Base-by-base conservation (phyloP, 352 stramenopile genomes). In the Lagenidium sp. region DNA sequence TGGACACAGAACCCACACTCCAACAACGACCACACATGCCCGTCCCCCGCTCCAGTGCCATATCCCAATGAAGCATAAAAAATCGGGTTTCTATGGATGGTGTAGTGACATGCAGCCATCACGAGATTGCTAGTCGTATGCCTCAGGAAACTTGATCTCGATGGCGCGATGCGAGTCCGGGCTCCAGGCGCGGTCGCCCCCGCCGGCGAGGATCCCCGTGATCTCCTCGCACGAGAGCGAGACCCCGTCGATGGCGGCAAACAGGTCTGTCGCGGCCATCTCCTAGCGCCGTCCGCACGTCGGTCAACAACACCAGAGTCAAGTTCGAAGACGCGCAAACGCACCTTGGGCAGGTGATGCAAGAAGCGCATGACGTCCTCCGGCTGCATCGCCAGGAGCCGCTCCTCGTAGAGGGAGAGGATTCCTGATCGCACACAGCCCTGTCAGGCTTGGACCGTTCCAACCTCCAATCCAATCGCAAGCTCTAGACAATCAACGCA, bases 281-380 rank as follows among this genome's bases (percentile, higher is more conserved):
- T 40, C 71, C 61, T 84, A 28, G 6, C 4, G 36, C n/a, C 28
- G 28, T 32, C 28, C 28, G 15, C 28, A 32, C 15, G 28, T 32
- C 1, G 40, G 20, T 4, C 5, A n/a, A 7, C 1, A 32, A 13
- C 4, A 38, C 18, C 5, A 37, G 25, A 16, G 11, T 25, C 21
- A 29, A 37, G 4, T 12, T 13, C 25, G 24, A 15, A 19, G 1
- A 44, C 23, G 15, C 39, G 4, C 16, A 6, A 4, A 15, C 22
- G n/a, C 34, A 78, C 68, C 60, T 74, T 76, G 15, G 68, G 68
- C 47, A 93, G 68, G 45, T 89, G 77, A 50, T 93, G 81, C 39
- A 93, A 50, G 23, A 93, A 77, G 23, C 63, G 63, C 68, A 88
- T 90, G 36, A 87, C 75, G 29, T 85, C 62, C 55, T 82, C 74